Evolutionary conservation across 208 protist species (phyloP).

Genomic region (Acanthamoeba lenticulata): DNA sequence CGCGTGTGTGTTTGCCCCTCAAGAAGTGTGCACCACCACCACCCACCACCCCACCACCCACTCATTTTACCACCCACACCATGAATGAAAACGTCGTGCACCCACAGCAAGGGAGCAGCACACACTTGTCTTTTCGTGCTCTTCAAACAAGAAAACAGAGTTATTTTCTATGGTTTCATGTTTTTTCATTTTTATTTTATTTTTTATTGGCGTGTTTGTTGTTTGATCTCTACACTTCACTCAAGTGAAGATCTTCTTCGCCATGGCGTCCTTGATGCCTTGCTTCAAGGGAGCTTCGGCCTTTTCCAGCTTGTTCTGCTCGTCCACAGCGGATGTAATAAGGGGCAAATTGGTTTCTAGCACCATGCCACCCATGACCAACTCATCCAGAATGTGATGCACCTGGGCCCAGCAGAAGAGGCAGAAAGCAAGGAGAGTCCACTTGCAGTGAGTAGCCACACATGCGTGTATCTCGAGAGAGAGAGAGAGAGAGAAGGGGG

Average conservation of each 20-base stretch:
- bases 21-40: no score
- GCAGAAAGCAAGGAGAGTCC: neutral
- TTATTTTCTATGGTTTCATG: no score
- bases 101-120: no score
- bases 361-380: slow-evolving; percentile 98
- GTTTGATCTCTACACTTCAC: no score
- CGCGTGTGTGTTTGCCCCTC: no score
- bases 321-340: slow-evolving; percentile 70
- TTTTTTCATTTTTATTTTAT: neutral
- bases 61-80: no score
- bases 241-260: slow-evolving; percentile 66
- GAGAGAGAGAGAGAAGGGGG: neutral
- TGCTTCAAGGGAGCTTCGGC: neutral
- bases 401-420: slow-evolving; percentile 78
- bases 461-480: neutral
- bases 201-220: no score
- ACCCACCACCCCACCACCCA: no score
- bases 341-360: slow-evolving; percentile 95
- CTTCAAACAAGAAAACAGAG: no score
- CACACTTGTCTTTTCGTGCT: no score
- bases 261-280: slow-evolving; percentile 26
- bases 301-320: slow-evolving; percentile 70
- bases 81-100: no score
- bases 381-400: slow-evolving; percentile 96
- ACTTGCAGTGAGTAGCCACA: neutral